A percentile compares a stretch with the other conserved stretches of the same genome.
Conservation (phyloP, 805 yeast species). For the Saccharomyces eubayanus region DNA sequence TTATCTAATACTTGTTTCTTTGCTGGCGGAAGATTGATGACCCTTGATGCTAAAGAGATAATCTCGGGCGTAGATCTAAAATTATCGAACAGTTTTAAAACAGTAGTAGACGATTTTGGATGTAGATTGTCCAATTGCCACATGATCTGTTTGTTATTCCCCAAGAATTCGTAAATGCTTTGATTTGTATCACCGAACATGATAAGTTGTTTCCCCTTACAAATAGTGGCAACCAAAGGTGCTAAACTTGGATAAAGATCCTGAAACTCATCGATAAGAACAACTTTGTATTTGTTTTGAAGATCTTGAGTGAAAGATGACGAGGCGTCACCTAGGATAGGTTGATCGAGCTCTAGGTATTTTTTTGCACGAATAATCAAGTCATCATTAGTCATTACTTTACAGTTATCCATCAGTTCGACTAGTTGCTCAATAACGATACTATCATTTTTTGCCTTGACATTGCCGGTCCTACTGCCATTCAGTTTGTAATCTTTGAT, state of each 20-base stretch:
- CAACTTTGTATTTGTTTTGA: constrained; percentile 28
- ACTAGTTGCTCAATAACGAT: constrained; percentile 16
- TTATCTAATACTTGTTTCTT: background rate
- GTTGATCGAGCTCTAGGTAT: constrained; percentile 5
- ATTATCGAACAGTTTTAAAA: constrained; percentile 40
- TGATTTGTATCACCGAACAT: constrained; percentile 69
- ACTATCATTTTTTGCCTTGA: constrained; percentile 3
- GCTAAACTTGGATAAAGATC: constrained; percentile 51
- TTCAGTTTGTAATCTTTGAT: constrained; percentile 13
- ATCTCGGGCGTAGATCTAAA: constrained; percentile 59
- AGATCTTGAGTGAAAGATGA: constrained; percentile 9
- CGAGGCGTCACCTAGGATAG: background rate
- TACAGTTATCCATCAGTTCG: constrained; percentile 30
- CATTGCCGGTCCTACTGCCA: constrained; percentile 1
- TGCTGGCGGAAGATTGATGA: constrained; percentile 5
- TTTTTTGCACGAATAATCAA: constrained; percentile 19
- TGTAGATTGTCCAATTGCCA: constrained; percentile 13
- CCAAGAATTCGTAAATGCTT: constrained; percentile 59
- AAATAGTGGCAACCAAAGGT: constrained; percentile 36
- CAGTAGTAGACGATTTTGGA: constrained; percentile 10
- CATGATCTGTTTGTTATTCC: constrained; percentile 37
- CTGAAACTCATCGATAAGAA: constrained; percentile 68
- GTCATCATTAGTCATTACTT: constrained; percentile 29
- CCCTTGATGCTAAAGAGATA: constrained; percentile 34
- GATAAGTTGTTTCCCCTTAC: constrained; percentile 43